phyloP scores from a whole-genome alignment of 305 asterid species.

The Plantago coronopus region DNA sequence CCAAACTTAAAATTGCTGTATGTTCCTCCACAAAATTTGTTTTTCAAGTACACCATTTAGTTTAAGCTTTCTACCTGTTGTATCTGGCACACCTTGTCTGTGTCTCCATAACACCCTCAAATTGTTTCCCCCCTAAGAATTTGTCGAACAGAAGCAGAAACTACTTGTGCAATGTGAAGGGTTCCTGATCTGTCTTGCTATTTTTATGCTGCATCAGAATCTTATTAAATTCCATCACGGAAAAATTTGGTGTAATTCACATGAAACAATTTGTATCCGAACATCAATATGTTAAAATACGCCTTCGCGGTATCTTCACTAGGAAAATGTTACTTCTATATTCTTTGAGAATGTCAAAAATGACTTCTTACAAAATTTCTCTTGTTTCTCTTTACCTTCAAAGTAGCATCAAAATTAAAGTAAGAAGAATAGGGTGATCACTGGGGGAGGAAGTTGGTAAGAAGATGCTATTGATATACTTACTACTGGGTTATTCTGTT shows the following conservation, averaged over 20 bases:
- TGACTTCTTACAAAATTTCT: too few species aligned
- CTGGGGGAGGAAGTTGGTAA: too few species aligned
- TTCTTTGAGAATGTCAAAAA: too few species aligned
- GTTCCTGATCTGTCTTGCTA: neutral
- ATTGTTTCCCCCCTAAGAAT: neutral
- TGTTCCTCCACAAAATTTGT: neutral
- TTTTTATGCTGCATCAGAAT: constrained; percentile 1
- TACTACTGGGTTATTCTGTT: neutral
- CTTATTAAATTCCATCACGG: neutral
- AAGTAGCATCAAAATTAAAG: too few species aligned
- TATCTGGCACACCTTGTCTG: neutral
- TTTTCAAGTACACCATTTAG: neutral
- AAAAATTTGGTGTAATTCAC: neutral
- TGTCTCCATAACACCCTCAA: neutral
- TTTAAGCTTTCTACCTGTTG: neutral
- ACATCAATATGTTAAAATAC: neutral
- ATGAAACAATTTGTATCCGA: neutral
- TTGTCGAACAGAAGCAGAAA: neutral
- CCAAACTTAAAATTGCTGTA: neutral
- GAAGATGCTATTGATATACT: too few species aligned
- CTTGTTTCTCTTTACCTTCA: neutral
- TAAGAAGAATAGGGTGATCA: neutral
- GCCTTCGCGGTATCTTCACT: too few species aligned
- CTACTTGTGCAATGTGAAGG: neutral
- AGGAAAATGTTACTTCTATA: too few species aligned